Evolutionary conservation across 805 yeast species (phyloP), one percentile per base, ranked within the genome.

Genomic region (Ogataea chonburiensis): DNA sequence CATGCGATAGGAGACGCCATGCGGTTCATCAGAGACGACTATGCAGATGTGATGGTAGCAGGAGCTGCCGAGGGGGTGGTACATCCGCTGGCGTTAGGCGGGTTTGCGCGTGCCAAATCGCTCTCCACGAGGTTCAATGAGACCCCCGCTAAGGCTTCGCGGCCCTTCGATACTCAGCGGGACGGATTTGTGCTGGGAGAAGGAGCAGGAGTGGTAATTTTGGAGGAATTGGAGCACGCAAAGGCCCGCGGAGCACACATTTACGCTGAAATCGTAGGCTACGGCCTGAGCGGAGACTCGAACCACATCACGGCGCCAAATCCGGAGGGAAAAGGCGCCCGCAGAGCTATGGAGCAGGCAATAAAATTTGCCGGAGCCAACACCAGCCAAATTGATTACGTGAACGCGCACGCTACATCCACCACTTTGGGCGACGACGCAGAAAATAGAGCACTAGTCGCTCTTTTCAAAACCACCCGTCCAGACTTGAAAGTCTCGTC

Each of bases 361-460:
- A 45, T 89, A 17, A 56, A 63, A 17, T 63, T 67, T 12, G 79
- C 81, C 1, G 67, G 67, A 0, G 40, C 81, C 2, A 55, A 56
- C 1, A 70, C 79, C 0, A 28, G 52, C 3, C 67, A 74, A 2
- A 68, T 91, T 13, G 87, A 74, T 29, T 93, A 88, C 53, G 70
- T 93, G 31, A 93, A 94, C 61, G 97, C 98, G 2, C 99, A 93
- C 60, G 98, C 99, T 0, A 93, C 99, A 0, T 86, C 96, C 0
- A 93, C 99, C 0, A 64, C 68, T 5, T 63, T 89, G 3, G 99
- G 99, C 5, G 99, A 93, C 54, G 63, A 77, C 13, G 93, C 96
- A 0, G 99, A 93, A 55, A 78, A 83, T 51, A 56, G 57, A 27
- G 98, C 98, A 3, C 79, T 93, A 33, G 58, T 66, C 31, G 58